Conservation (phyloP, 1,284 basidiomycete genomes). For the Ceratobasidium sp. region DNA sequence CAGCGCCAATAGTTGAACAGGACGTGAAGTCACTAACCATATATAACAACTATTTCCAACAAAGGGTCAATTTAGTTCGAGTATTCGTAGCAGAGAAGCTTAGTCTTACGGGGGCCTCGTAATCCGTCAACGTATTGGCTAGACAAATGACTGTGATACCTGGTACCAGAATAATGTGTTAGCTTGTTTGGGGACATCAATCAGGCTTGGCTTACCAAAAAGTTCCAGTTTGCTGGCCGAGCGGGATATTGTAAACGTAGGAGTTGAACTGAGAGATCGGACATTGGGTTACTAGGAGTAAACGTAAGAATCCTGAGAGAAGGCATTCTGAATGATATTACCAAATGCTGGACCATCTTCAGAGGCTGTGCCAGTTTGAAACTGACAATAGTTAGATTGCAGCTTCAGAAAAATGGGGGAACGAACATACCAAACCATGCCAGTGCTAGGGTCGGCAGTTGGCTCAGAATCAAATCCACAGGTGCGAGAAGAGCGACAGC, state of each 20-base stretch:
- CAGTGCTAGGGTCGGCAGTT: no score
- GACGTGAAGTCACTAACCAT: neutral
- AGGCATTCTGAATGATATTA: neutral
- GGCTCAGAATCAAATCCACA: no score
- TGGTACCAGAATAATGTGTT: neutral
- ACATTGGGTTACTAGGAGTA: constrained; percentile 20
- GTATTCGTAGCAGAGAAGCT: neutral
- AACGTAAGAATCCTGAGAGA: neutral
- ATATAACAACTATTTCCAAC: neutral
- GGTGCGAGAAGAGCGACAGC: no score
- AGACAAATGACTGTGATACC: constrained; percentile 32
- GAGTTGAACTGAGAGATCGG: constrained; percentile 38
- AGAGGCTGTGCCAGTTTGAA: constrained; percentile 18
- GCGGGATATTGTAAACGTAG: constrained; percentile 25
- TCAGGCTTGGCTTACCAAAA: neutral
- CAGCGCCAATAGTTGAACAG: no score
- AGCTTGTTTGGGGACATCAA: neutral
- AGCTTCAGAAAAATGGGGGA: neutral
- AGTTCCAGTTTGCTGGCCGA: constrained; percentile 26
- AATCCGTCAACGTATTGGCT: constrained; percentile 32
- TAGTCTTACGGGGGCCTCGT: constrained; percentile 13
- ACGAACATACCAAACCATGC: constrained; percentile 24
- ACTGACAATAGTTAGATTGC: constrained; percentile 2
- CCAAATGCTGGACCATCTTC: constrained; percentile 35
- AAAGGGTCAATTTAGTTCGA: neutral